Percentiles rank a stretch among this genome's conserved stretches.
Conservation (phyloP, 2,329 filamentous ascomycete genomes). For the Lasiodiplodia citricola region DNA sequence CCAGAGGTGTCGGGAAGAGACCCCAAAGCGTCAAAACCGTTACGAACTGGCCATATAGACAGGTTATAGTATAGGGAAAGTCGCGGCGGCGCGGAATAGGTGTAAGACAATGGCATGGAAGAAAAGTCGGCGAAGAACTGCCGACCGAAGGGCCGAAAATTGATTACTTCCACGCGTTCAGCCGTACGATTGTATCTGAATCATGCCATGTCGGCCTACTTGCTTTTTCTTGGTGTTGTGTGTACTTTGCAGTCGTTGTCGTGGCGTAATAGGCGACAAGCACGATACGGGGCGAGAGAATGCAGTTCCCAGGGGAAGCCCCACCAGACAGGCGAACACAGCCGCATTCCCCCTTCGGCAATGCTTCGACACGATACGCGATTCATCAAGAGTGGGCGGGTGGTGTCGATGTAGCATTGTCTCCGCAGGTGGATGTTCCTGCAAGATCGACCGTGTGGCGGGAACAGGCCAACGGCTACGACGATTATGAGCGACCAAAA, state of each 20-base stretch:
- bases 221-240: conserved; percentile 4
- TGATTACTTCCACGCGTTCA: conserved; percentile 11
- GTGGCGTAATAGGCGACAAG: background rate
- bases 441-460: conserved; percentile 5
- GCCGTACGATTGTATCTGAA: background rate
- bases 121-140: background rate
- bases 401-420: background rate
- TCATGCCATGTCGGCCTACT: background rate
- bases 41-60: background rate
- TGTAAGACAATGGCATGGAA: background rate
- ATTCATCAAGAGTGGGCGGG: conserved; percentile 16
- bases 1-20: background rate
- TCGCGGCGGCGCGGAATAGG: background rate
- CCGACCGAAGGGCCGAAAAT: conserved; percentile 3
- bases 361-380: conserved; percentile 13
- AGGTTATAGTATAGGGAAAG: background rate
- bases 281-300: background rate
- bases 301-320: too few species aligned
- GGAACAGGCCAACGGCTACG: background rate
- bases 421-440: background rate
- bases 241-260: background rate
- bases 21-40: background rate
- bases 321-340: background rate
- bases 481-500: conserved; percentile 1
- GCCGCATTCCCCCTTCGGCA: background rate